A percentile compares a stretch with the other conserved stretches of the same genome.
Conservation (phyloP, 2,329 filamentous ascomycete species). For the Penicillium sclerotigenum region DNA sequence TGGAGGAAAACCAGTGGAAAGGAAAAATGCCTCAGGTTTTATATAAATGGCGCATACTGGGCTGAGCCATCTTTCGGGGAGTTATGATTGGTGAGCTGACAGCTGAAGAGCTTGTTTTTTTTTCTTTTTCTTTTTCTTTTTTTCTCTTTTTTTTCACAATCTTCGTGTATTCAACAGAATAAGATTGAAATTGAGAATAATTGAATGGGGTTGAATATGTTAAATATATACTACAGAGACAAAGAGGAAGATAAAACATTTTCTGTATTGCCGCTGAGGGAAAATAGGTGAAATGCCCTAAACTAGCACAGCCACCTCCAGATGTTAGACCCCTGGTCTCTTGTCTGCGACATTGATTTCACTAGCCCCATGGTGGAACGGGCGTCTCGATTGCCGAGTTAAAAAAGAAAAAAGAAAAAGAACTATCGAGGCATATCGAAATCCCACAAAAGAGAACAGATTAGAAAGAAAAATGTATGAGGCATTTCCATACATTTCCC, state of each 20-base stretch:
- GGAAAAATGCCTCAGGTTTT: conserved; percentile 27
- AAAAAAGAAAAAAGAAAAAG: too few species aligned
- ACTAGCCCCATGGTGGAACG: conserved; percentile 16
- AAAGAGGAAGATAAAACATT: background rate
- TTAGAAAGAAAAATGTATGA: too few species aligned
- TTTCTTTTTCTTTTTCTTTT: background rate
- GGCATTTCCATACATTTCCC: too few species aligned
- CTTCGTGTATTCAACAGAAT: background rate
- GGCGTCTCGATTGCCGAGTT: conserved; percentile 3
- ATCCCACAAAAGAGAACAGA: too few species aligned
- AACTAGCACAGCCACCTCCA: conserved; percentile 25
- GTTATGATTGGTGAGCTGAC: background rate
- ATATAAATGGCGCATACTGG: conserved; percentile 24
- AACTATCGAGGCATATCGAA: too few species aligned
- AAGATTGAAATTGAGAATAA: background rate
- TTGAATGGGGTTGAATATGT: too few species aligned
- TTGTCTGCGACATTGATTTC: background rate
- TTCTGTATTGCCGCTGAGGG: conserved; percentile 6
- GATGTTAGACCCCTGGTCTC: background rate
- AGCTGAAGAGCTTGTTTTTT: background rate
- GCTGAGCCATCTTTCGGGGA: background rate
- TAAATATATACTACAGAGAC: too few species aligned
- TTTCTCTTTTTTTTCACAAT: background rate
- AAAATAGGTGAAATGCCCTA: conserved; percentile 9
- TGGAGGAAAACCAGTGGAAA: conserved; percentile 16